Conservation (phyloP, 805 yeast genomes). For the Torulaspora quercuum region DNA sequence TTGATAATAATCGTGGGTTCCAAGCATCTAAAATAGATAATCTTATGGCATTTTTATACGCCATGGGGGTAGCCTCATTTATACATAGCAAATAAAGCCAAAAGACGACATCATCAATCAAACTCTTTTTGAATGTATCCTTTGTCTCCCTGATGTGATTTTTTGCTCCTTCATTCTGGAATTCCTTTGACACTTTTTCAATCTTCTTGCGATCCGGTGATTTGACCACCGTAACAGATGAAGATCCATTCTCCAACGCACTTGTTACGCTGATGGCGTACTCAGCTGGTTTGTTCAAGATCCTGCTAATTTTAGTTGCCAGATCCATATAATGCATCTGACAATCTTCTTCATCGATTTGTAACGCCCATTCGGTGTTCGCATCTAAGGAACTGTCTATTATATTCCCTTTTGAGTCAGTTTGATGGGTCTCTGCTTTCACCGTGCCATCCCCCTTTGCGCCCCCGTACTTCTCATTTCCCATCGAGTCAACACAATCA, state of each 20-base stretch:
- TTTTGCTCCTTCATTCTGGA: conserved; percentile 23
- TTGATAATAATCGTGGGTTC: conserved; percentile 21
- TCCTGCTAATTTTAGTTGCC: conserved; percentile 22
- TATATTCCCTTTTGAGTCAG: conserved; percentile 11
- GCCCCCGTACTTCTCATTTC: conserved; percentile 3
- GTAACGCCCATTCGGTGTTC: conserved; percentile 25
- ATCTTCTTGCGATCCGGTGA: conserved; percentile 21
- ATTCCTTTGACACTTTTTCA: conserved; percentile 17
- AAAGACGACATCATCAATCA: conserved; percentile 26
- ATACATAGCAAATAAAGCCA: conserved; percentile 24
- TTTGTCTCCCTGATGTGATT: conserved; percentile 22
- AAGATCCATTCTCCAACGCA: conserved; percentile 18
- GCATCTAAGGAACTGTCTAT: conserved; percentile 2
- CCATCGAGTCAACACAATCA: conserved; percentile 7
- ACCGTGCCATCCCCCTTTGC: conserved; percentile 3
- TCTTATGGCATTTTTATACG: conserved; percentile 20
- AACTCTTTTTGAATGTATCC: conserved; percentile 27
- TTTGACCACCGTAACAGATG: conserved; percentile 24
- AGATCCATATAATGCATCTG: conserved; percentile 28
- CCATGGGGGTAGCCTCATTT: conserved; percentile 10
- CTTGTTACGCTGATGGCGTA: conserved; percentile 26
- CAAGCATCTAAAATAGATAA: conserved; percentile 27
- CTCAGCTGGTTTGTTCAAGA: conserved; percentile 28
- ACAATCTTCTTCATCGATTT: conserved; percentile 29
- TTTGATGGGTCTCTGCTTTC: conserved; percentile 4